phyloP scores from a whole-genome alignment of 805 yeast species.

The Barnettozyma siamensis region DNA sequence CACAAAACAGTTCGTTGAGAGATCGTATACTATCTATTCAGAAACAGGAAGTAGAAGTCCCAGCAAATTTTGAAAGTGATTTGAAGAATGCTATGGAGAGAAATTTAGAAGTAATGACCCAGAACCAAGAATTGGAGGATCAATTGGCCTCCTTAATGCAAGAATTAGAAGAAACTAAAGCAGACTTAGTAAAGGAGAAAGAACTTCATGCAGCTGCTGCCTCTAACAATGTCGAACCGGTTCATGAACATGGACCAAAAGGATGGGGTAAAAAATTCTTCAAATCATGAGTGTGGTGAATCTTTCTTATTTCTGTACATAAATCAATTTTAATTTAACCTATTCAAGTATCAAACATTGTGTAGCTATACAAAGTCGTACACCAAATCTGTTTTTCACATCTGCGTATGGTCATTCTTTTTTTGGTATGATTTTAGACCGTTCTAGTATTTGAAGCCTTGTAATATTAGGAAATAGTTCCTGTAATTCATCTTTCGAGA shows the following conservation, averaged over 20 bases:
- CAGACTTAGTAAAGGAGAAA: not conserved
- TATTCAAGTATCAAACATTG: too few species aligned
- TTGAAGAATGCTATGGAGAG: slow-evolving; percentile 55
- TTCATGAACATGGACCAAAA: slow-evolving; percentile 1
- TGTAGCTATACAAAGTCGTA: too few species aligned
- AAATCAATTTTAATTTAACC: not conserved
- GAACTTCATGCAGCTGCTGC: not conserved
- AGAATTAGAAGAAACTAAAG: slow-evolving; percentile 33
- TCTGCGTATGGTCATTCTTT: too few species aligned
- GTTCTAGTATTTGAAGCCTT: too few species aligned
- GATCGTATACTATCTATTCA: slow-evolving; percentile 27
- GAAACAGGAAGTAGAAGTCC: slow-evolving; percentile 30
- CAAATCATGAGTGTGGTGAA: slow-evolving; percentile 4
- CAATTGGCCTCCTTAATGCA: slow-evolving; percentile 39
- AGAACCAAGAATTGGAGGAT: slow-evolving; percentile 52
- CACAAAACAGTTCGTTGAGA: slow-evolving; percentile 42
- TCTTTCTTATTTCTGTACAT: not conserved
- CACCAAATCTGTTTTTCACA: too few species aligned
- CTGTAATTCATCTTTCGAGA: too few species aligned
- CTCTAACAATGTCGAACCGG: not conserved
- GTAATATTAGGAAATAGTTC: too few species aligned
- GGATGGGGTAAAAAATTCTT: slow-evolving; percentile 23
- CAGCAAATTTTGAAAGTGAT: slow-evolving; percentile 42
- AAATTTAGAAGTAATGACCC: slow-evolving; percentile 60
- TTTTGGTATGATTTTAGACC: too few species aligned